phyloP scores from a whole-genome alignment of 805 yeast species.

The Wickerhamomyces mucosus region DNA sequence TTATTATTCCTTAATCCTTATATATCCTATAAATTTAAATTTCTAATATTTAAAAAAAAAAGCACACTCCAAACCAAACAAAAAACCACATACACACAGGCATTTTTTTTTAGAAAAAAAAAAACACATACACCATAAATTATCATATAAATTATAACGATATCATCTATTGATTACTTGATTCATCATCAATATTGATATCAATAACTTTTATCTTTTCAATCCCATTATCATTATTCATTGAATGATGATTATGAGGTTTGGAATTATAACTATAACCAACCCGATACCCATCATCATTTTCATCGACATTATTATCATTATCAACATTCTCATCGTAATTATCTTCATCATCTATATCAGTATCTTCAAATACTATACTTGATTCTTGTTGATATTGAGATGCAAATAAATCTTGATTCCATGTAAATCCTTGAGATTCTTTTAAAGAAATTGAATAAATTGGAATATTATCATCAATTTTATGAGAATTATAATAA shows the following conservation, averaged over 20 bases:
- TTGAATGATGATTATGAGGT: slow-evolving; percentile 8
- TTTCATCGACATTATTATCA: background rate
- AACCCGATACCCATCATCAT: no score
- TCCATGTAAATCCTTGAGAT: slow-evolving; percentile 69
- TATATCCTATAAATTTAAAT: no score
- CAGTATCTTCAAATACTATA: slow-evolving; percentile 25
- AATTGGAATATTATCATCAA: slow-evolving; percentile 13
- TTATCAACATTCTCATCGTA: slow-evolving; percentile 7
- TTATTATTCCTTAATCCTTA: no score
- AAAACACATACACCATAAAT: no score
- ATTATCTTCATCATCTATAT: slow-evolving; percentile 24
- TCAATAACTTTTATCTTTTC: slow-evolving; percentile 17
- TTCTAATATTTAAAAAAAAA: no score
- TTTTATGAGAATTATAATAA: no score
- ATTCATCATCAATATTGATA: slow-evolving; percentile 13
- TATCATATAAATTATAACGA: no score
- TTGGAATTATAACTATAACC: no score
- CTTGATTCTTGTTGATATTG: slow-evolving; percentile 52
- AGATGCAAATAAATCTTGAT: slow-evolving; percentile 67
- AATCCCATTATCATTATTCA: slow-evolving; percentile 10
- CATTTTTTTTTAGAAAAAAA: no score
- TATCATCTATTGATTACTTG: no score
- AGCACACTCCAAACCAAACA: no score
- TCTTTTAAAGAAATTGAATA: slow-evolving; percentile 42
- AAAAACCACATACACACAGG: no score